Evolutionary conservation across 2,329 filamentous ascomycete genomes (phyloP).

Genomic region (Acrodontium crateriforme): DNA sequence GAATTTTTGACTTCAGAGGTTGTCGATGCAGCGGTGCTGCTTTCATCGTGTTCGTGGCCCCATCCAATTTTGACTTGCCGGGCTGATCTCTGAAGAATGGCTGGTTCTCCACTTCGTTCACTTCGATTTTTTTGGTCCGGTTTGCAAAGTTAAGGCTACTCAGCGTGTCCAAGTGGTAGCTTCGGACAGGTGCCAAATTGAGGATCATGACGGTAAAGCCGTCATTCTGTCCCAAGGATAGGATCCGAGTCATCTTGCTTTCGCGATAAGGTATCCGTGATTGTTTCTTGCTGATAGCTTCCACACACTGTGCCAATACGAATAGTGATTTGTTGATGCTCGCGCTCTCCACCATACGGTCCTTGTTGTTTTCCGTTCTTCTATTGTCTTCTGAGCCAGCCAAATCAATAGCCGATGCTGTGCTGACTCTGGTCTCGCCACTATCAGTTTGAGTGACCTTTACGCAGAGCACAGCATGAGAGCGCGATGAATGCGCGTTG

Average conservation of each 20-base stretch:
- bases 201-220: conserved; percentile 94
- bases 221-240: conserved; percentile 86
- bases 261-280: conserved; percentile 79
- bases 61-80: conserved; percentile 23
- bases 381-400: conserved; percentile 94
- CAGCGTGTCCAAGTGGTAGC: conserved; percentile 85
- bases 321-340: conserved; percentile 97
- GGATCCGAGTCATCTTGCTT: conserved; percentile 92
- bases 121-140: conserved; percentile 88
- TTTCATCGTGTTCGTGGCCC: conserved; percentile 17
- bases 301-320: conserved; percentile 85
- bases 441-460: conserved; percentile 68
- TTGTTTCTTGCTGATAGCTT: conserved; percentile 71
- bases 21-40: conserved; percentile 44
- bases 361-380: conserved; percentile 83
- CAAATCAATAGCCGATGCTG: conserved; percentile 83
- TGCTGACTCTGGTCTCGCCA: conserved; percentile 58
- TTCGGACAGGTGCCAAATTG: conserved; percentile 79
- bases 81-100: conserved; percentile 49
- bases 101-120: conserved; percentile 90
- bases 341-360: conserved; percentile 83
- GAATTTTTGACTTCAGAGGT: conserved; percentile 62
- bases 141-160: conserved; percentile 93
- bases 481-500: conserved; percentile 94
- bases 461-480: conserved; percentile 85